Percentiles rank a stretch among this genome's conserved stretches.
Conservation (phyloP, 352 stramenopile genomes). For the Globisporangium recalcitrans region DNA sequence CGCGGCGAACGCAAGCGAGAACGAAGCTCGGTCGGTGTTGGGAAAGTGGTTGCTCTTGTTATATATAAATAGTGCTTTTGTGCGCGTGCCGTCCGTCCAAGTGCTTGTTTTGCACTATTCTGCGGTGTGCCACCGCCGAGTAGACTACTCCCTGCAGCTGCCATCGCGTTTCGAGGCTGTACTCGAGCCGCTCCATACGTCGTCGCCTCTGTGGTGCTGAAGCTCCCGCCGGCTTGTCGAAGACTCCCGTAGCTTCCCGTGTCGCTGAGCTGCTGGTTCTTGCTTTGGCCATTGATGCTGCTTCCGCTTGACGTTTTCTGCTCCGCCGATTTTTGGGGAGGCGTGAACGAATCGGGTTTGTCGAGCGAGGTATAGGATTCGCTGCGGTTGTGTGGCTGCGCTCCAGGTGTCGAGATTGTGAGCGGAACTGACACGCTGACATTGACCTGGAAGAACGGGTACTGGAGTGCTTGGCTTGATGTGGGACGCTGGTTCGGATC, state of each 20-base stretch:
- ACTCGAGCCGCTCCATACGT: constrained; percentile 41
- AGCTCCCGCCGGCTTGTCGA: constrained; percentile 22
- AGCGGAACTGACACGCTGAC: constrained; percentile 68
- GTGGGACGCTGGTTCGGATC: constrained; percentile 92
- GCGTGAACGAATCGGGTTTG: constrained; percentile 48
- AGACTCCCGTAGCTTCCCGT: constrained; percentile 37
- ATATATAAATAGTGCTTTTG: constrained; percentile 57
- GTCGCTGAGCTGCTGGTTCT: constrained; percentile 54
- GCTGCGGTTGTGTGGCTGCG: constrained; percentile 41
- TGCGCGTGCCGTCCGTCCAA: constrained; percentile 1
- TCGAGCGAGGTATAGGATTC: constrained; percentile 24
- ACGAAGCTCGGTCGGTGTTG: background rate
- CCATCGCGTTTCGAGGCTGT: constrained; percentile 65
- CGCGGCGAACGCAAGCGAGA: background rate
- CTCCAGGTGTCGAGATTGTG: constrained; percentile 60
- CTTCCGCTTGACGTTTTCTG: constrained; percentile 34
- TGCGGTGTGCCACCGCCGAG: constrained; percentile 47
- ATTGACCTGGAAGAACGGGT: constrained; percentile 93
- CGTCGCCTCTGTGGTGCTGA: constrained; percentile 7
- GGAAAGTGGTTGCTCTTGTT: constrained; percentile 11
- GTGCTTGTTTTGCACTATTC: constrained; percentile 27
- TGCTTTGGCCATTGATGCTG: constrained; percentile 30
- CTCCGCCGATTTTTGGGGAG: constrained; percentile 48
- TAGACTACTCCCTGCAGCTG: constrained; percentile 59
- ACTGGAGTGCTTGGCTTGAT: constrained; percentile 91